These are phyloP conservation scores for Metschnikowia aberdeeniae DNA, from an alignment of 805 yeast species.

Conservation along the genomic window DNA sequence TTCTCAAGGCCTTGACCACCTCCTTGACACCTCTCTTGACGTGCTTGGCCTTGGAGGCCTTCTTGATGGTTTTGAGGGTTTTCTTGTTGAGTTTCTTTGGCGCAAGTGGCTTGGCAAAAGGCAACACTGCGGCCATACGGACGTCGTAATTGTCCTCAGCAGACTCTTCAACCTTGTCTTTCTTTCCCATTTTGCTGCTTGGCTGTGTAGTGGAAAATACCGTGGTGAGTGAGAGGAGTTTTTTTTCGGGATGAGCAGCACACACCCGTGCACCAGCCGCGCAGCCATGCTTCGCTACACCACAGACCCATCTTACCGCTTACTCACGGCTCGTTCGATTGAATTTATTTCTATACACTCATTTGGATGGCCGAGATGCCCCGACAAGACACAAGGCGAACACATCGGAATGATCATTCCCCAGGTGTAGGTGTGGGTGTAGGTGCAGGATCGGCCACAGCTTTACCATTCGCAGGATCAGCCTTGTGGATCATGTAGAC, in stretches of 20 bases:
- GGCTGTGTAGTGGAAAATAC: slow-evolving; percentile 1
- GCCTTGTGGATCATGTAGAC: not conserved
- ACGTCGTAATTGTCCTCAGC: slow-evolving; percentile 83
- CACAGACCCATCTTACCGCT: too few relatives aligned
- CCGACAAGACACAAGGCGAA: not conserved
- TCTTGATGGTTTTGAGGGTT: slow-evolving; percentile 91
- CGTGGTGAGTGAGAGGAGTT: slow-evolving; percentile 1
- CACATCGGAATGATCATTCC: not conserved
- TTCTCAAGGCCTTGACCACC: slow-evolving; percentile 95
- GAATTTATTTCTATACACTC: slow-evolving; percentile 4
- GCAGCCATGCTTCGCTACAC: not conserved
- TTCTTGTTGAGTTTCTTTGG: slow-evolving; percentile 94
- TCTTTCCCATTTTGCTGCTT: slow-evolving; percentile 37
- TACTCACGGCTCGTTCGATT: not conserved
- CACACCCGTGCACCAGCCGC: not conserved
- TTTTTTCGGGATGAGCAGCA: slow-evolving; percentile 11
- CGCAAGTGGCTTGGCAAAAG: slow-evolving; percentile 94
- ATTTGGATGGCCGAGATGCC: not conserved
- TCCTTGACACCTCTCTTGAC: slow-evolving; percentile 99
- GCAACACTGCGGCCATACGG: slow-evolving; percentile 83
- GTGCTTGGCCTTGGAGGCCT: slow-evolving; percentile 97
- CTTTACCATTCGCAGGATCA: slow-evolving; percentile 1
- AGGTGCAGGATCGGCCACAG: not conserved
- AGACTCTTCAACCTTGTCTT: slow-evolving; percentile 36
- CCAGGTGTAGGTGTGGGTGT: not conserved